Conservation (phyloP, 2,329 filamentous ascomycete genomes). For the Zarea fungicola region DNA sequence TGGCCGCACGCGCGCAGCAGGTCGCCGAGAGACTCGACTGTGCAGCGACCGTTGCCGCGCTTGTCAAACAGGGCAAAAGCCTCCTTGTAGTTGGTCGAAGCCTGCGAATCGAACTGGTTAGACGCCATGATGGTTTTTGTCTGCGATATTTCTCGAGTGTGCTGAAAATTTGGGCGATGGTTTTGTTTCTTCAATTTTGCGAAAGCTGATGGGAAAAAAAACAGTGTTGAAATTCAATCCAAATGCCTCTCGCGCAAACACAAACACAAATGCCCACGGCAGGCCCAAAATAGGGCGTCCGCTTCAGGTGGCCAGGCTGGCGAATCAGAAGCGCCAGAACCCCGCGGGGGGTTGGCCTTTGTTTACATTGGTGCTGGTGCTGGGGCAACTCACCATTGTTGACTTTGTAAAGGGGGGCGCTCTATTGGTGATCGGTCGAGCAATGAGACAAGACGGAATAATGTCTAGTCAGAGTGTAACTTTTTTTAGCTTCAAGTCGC, state of each 20-base stretch:
- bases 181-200: conserved; percentile 11
- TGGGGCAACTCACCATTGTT: conserved; percentile 36
- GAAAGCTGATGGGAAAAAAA: background rate
- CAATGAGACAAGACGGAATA: background rate
- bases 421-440: conserved; percentile 14
- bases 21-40: conserved; percentile 82
- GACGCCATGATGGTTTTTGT: conserved; percentile 37
- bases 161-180: too few species aligned
- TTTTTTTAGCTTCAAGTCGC: background rate
- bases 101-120: conserved; percentile 54
- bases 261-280: background rate
- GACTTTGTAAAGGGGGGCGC: conserved; percentile 9
- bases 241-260: background rate
- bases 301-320: conserved; percentile 17
- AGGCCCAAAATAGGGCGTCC: background rate
- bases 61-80: conserved; percentile 99
- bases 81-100: conserved; percentile 99
- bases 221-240: conserved; percentile 2
- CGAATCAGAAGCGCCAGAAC: conserved; percentile 27
- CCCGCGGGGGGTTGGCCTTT: conserved; percentile 25
- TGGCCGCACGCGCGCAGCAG: conserved; percentile 94
- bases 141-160: background rate
- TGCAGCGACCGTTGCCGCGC: conserved; percentile 90
- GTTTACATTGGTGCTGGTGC: conserved; percentile 28
- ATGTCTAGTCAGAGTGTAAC: background rate